Evolutionary conservation across 148 eudicot genomes (phyloP), one percentile per base, ranked within the genome.

Genomic region (Fagopyrum tataricum): DNA sequence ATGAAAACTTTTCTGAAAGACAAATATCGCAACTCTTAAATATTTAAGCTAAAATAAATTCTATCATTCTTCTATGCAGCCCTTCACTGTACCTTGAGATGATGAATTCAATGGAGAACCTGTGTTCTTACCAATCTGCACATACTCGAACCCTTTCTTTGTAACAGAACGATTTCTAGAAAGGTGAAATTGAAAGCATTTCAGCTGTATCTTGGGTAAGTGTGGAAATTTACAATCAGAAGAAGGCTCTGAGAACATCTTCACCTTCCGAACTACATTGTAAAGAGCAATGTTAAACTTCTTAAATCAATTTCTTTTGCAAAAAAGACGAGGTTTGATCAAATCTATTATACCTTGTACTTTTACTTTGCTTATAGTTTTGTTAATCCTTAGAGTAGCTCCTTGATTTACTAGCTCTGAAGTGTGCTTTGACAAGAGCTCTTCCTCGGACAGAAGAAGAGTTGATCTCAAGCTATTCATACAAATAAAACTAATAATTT

Each of bases 371-470:
- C 94, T 88, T 61, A 84, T 73, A 41, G 85, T 82, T 84, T 85
- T 87, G 84, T 82, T 85, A 51, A 80, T 82, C 78, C 80, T 89
- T 23, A 83, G 72, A 67, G 74, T 76, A 73, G 85, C 84, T 58
- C 81, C 79, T 73, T 85, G 85, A 72, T 89, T 80, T 76, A 80
- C 80, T 74, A 87, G 77, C 66, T 81, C 91, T 10, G 86, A 72
- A 20, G 89, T 51, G 53, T 71, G 70, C 75, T 81, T 84, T 26
- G 78, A 81, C 79, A 89, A 68, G 11, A 89, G 61, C 73, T 89
- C 94, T 69, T 89, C 91, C 73, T 89, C 89, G 49, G 94, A 78
- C 78, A 85, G 94, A 61, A 89, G 83, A 61, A 89, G 82, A 75
- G 80, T 81, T 49, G 87, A 81, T 67, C 78, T 85, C 81, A 87